A percentile compares a stretch with the other conserved stretches of the same genome.
phyloP scores from a whole-genome alignment of 2,329 filamentous ascomycete species.

The Thielaviopsis populi region DNA sequence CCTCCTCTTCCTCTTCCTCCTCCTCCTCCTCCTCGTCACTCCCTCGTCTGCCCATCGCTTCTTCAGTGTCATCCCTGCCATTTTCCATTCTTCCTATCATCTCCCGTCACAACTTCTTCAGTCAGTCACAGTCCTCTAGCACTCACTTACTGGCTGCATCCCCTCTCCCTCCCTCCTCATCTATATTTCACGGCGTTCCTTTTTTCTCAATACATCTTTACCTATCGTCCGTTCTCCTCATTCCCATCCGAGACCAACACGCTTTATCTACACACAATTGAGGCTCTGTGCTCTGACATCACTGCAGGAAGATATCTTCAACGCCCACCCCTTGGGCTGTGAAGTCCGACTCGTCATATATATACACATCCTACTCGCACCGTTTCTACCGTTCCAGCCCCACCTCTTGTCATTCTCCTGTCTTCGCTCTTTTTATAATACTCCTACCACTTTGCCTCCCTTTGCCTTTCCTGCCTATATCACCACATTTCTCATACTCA shows the following conservation, averaged over 20 bases:
- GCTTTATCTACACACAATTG: not conserved
- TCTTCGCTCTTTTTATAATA: not conserved
- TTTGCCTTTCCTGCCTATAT: too few species aligned
- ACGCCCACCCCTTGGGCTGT: not conserved
- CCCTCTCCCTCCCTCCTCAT: not conserved
- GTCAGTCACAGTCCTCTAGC: too few species aligned
- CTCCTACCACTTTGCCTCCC: not conserved
- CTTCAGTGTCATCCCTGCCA: not conserved
- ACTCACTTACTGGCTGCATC: not conserved
- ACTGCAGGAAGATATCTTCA: not conserved
- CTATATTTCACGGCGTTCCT: not conserved
- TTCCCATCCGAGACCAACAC: not conserved
- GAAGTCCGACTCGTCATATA: not conserved
- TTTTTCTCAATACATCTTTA: not conserved
- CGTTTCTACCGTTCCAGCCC: not conserved
- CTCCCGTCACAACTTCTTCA: too few species aligned
- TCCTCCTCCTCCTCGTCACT: not conserved
- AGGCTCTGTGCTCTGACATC: slow-evolving; percentile 9
- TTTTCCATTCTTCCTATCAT: too few species aligned
- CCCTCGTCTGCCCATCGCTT: not conserved
- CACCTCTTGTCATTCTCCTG: not conserved
- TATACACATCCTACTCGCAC: not conserved
- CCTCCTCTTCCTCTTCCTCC: not conserved
- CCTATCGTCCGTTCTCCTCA: not conserved
- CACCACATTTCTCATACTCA: too few species aligned